A percentile compares a stretch with the other conserved stretches of the same genome.
Conservation (phyloP, 495 filamentous ascomycete genomes). For the Xanthoparmelia taractica region DNA sequence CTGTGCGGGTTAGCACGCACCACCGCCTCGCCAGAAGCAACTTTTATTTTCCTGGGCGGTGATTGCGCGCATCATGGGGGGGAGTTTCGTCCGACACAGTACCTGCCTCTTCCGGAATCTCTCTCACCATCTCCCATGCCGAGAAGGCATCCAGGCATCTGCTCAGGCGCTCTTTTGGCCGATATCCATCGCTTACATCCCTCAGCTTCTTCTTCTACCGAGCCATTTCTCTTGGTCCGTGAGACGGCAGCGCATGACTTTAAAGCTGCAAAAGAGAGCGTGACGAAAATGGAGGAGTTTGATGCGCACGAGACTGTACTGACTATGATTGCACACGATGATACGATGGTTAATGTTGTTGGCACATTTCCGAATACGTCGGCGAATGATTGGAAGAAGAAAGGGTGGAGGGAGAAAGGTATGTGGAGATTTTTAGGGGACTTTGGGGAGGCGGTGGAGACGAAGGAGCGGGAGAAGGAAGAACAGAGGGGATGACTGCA, state of each 20-base stretch:
- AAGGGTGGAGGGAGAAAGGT: conserved; percentile 42
- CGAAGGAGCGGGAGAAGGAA: not conserved
- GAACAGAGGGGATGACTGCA: not conserved
- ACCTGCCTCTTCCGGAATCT: conserved; percentile 6
- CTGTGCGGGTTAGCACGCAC: conserved; percentile 35
- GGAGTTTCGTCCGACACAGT: conserved; percentile 10
- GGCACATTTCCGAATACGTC: conserved; percentile 42
- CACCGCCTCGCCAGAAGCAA: conserved; percentile 20
- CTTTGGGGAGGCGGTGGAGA: conserved; percentile 31
- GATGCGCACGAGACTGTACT: conserved; percentile 46
- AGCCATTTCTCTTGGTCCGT: not conserved
- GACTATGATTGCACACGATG: conserved; percentile 47
- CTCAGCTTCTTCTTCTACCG: not conserved
- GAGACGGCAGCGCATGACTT: not conserved
- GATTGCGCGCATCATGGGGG: conserved; percentile 27
- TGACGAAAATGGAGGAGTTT: conserved; percentile 37
- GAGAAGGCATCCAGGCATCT: not conserved
- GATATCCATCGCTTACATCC: not conserved
- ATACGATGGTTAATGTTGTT: conserved; percentile 36
- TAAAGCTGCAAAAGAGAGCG: conserved; percentile 28
- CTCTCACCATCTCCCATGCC: not conserved
- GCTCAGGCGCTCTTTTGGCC: not conserved
- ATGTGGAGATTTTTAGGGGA: conserved; percentile 50
- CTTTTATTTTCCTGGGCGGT: conserved; percentile 31
- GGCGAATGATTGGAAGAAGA: conserved; percentile 43